phyloP scores from a whole-genome alignment of 331 rosid species.

The Malus hybrid region DNA sequence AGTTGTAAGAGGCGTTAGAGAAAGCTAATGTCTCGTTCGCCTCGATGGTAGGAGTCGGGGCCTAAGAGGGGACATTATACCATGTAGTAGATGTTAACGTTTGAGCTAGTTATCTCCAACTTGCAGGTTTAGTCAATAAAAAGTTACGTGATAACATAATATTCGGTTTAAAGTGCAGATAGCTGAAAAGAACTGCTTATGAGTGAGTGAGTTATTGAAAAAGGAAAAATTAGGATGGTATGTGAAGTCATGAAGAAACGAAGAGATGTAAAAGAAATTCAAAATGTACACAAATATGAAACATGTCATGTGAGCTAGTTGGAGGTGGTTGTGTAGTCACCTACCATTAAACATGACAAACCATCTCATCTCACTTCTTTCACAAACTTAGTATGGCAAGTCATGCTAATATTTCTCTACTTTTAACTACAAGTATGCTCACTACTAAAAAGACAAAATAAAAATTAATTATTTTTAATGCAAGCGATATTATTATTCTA shows the following conservation, averaged over 20 bases:
- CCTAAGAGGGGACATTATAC: no score
- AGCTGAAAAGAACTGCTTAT: not conserved
- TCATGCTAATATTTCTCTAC: conserved; percentile 40
- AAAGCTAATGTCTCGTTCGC: no score
- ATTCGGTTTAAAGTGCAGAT: no score
- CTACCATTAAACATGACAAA: conserved; percentile 74
- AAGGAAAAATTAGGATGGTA: conserved; percentile 16
- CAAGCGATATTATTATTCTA: no score
- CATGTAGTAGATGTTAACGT: no score
- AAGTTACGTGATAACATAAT: no score
- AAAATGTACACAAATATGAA: conserved; percentile 31
- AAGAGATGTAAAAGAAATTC: conserved; percentile 25
- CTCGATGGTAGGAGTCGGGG: no score
- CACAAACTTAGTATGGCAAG: conserved; percentile 39
- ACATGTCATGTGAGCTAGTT: conserved; percentile 33
- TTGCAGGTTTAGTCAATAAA: no score
- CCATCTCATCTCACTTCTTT: conserved; percentile 51
- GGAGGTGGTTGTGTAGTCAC: conserved; percentile 91
- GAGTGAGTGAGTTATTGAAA: conserved; percentile 57
- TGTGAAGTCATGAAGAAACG: conserved; percentile 25
- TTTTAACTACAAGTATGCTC: conserved; percentile 22
- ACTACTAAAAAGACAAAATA: not conserved
- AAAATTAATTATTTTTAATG: no score
- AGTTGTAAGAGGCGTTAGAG: no score
- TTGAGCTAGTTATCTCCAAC: no score